Evolutionary conservation across 768 basidiomycete genomes (phyloP), one percentile per base, ranked within the genome.

Genomic region (Russula emetica): DNA sequence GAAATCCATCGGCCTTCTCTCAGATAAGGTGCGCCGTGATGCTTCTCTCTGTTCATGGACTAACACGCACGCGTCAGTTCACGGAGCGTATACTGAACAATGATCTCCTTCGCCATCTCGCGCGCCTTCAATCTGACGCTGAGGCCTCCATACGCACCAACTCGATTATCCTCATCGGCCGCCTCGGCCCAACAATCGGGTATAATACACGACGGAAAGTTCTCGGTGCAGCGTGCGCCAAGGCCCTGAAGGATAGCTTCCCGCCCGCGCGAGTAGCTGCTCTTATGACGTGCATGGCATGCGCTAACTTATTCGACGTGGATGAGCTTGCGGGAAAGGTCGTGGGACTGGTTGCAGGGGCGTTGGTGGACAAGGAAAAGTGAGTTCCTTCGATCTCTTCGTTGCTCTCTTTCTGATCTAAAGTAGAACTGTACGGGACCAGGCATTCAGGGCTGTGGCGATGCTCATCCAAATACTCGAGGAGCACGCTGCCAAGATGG

Each of bases 141-240:
- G 97, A 99, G 75, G 84, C 95, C 3, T 95, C 94, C 6, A 98
- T 98, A 69, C 84, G 97, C 52, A 98, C 97, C 18, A 98, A 98
- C 70, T 97, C 97, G 0, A 96, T 94, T 71, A 98, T 99, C 68
- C 83, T 98, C 4, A 85, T 99, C 61, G 96, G 95, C 20, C 84
- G 96, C 8, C 80, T 99, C 6, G 94, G 91, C 0, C 92, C 92
- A 0, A 82, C 84, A 2, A 77, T 99, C 1, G 90, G 91, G 1
- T 84, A 88, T 62, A 88, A 93, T 70, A 97, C 96, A 3, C 93
- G 94, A 73, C 85, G 88, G 68, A 98, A 98, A 71, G 94, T 99
- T n/a, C 84, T 99, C 7, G 92, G 98, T 1, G 94, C 95, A 4
- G 97, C 97, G 5, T 98, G 98, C 74, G 82, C 88, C 4, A 82